Evolutionary conservation across 768 basidiomycete species (phyloP), one percentile per base, ranked within the genome.

Genomic region (Sarcodon aspratus): DNA sequence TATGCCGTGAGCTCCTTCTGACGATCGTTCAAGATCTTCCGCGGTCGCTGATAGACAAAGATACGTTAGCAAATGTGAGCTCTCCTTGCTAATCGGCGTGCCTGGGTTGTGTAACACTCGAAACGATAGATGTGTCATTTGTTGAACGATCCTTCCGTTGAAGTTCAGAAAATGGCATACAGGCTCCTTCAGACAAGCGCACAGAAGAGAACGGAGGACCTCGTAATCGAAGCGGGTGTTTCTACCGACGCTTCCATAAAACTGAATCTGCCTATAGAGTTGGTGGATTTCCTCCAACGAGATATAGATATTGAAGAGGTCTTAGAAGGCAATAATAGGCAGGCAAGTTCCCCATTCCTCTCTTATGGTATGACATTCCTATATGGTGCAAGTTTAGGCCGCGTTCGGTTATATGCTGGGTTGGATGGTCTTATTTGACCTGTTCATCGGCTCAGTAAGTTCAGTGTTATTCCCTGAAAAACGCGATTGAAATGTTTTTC

Each of bases 351-450:
- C 21, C 21, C 5, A 27, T 27, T n/a, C n/a, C n/a, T n/a, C 21
- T 27, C 21, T 27, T 27, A 27, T 27, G 21, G 21, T 27, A 27
- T 27, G 21, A 3, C 21, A 27, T 27, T 3, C 3, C 21, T 27
- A 27, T 27, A 27, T 27, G 21, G 21, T 27, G 21, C 5, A 27
- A 27, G 2, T 27, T 27, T 27, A 63, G 71, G 70, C 68, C 45
- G 59, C 75, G 1, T 79, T 87, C 52, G 80, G 82, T 3, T 76
- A 78, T 53, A 66, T 96, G n/a, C 73, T 96, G 8, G 77, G 75
- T 2, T 96, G 92, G 93, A 87, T 94, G 82, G 66, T 90, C n/a
- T 61, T 82, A 1, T 83, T 96, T 52, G 89, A 93, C 57, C 69
- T 85, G 15, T 96, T 96, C 64, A 68, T 70, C 21, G 80, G 88